Conservation (phyloP, 306 rosid species). For the Dalbergia cultrata region DNA sequence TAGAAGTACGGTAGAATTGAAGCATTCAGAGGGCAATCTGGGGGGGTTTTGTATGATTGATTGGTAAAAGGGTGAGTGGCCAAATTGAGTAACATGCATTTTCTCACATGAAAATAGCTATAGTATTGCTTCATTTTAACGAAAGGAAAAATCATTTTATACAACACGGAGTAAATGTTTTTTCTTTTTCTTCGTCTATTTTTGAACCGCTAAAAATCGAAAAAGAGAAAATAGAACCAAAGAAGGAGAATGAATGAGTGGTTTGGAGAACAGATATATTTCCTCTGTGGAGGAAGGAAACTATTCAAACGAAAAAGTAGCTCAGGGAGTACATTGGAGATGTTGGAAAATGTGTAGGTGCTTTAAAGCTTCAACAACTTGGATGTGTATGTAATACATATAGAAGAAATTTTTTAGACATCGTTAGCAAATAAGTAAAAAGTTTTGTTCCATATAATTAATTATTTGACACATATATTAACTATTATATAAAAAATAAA, state of each 20-base stretch:
- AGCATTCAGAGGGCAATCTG: conserved; percentile 28
- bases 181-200: no score
- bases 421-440: no score
- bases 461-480: no score
- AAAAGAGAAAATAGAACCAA: no score
- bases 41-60: conserved; percentile 9
- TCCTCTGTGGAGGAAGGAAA: no score
- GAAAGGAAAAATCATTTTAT: background rate
- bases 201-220: no score
- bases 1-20: conserved; percentile 23
- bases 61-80: background rate
- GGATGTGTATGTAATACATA: no score
- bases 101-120: conserved; percentile 12
- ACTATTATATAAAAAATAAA: background rate
- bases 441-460: no score
- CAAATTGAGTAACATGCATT: conserved; percentile 38
- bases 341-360: conserved; percentile 41
- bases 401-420: no score
- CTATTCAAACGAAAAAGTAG: background rate
- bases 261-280: no score
- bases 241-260: no score
- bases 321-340: background rate
- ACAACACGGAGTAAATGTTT: no score
- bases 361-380: background rate
- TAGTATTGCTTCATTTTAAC: background rate